A percentile compares a stretch with the other conserved stretches of the same genome.
Evolutionary conservation across 352 stramenopile genomes (phyloP).

Genomic region (Globisporangium orthogonon): DNA sequence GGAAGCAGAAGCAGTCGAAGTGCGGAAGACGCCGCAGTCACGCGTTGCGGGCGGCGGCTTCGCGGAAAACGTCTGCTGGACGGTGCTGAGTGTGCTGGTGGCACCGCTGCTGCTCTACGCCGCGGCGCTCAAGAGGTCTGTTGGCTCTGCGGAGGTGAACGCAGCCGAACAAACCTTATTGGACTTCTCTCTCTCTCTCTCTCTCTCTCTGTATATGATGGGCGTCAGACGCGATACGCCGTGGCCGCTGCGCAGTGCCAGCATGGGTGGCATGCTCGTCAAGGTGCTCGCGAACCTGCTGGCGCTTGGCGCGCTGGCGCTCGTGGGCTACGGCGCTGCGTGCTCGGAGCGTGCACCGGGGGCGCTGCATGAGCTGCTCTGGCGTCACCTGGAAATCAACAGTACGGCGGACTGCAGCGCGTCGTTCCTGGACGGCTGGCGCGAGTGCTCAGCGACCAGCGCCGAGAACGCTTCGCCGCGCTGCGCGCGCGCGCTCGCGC

Average conservation of each 20-base stretch:
- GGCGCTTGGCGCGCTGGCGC: slow-evolving; percentile 13
- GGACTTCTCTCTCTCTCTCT: background rate
- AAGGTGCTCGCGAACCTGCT: slow-evolving; percentile 38
- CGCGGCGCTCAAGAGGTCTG: slow-evolving; percentile 15
- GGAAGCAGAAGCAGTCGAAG: slow-evolving; percentile 10
- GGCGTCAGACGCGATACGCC: slow-evolving; percentile 7
- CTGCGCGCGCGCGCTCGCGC: slow-evolving; percentile 13
- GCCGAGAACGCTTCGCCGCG: slow-evolving; percentile 3
- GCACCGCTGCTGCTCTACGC: slow-evolving; percentile 46
- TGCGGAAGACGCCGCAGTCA: slow-evolving; percentile 11
- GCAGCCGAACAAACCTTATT: background rate
- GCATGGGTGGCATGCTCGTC: slow-evolving; percentile 15
- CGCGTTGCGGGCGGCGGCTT: slow-evolving; percentile 24
- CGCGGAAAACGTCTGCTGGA: slow-evolving; percentile 57
- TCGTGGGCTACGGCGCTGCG: slow-evolving; percentile 18
- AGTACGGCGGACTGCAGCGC: slow-evolving; percentile 2
- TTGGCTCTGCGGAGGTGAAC: no score
- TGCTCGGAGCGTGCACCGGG: slow-evolving; percentile 14
- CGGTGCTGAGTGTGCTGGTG: slow-evolving; percentile 25
- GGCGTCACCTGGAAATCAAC: slow-evolving; percentile 21
- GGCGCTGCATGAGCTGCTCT: slow-evolving; percentile 11
- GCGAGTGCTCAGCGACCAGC: slow-evolving; percentile 7
- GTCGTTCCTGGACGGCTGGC: slow-evolving; percentile 10
- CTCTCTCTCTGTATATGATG: background rate
- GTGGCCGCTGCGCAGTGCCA: slow-evolving; percentile 36